Base-by-base conservation (phyloP, 2,329 filamentous ascomycete species). In the Colletotrichum tofieldiae region DNA sequence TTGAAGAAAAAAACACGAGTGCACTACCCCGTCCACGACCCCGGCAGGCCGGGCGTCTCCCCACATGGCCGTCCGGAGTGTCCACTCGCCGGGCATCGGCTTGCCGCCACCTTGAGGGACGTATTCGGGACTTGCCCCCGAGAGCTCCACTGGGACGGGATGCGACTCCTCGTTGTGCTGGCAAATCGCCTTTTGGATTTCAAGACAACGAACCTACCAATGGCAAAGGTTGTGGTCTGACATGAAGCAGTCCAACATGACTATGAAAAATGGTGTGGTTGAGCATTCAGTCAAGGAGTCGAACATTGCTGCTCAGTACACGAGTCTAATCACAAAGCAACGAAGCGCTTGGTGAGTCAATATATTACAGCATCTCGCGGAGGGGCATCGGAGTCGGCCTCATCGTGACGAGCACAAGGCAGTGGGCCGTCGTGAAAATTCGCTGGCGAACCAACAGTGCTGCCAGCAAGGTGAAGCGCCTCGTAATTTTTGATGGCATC, bases 401-500 rank as follows among this genome's bases (percentile, higher is more conserved):
- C 35, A 37, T 39, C 4, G 35, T 26, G 35, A 26, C 16, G 12
- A 56, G 14, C 5, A 20, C 12, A 16, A 56, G n/a, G 5, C 35
- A 9, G 3, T 11, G 6, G 12, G 20, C 12, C n/a, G 20, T 26
- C 54, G 2, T 37, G 54, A 37, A 37, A 14, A 20, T 23, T 5
- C 7, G 8, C 23, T 39, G 12, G 54, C 14, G 20, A 23, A 14
- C n/a, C 12, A 26, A 11, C 54, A 14, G 14, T 39, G 54, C 7
- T 41, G 7, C n/a, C n/a, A 56, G n/a, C 1, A 18, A 39, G 20
- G n/a, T 9, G 12, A 39, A 3, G 35, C 12, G 35, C 5, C 5
- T 54, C n/a, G 6, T 4, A 41, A 11, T 9, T 1, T 1, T 1
- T 1, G 6, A 39, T 8, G 2, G 3, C 5, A 20, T 6, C 9